Percentiles rank a stretch among this genome's conserved stretches.
phyloP scores from a whole-genome alignment of 768 basidiomycete species.

The Lactarius vividus region DNA sequence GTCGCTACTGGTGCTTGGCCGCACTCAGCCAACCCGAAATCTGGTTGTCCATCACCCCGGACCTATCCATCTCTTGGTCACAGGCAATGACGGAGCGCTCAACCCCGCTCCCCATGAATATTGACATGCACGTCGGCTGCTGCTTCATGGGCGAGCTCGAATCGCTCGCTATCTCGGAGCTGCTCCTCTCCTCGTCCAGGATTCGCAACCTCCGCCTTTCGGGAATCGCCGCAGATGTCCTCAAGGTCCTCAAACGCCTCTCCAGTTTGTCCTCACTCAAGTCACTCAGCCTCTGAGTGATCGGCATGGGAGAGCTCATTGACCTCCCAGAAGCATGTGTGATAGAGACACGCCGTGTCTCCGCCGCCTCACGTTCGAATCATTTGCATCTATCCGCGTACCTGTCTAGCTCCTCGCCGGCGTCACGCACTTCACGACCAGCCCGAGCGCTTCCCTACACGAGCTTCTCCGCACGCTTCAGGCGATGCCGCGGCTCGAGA shows the following conservation, averaged over 20 bases:
- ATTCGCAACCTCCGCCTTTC: constrained; percentile 14
- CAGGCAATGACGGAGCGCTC: constrained; percentile 21
- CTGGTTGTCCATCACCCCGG: constrained; percentile 17
- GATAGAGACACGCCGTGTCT: constrained; percentile 1
- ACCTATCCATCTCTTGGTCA: constrained; percentile 14
- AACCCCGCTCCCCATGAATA: constrained; percentile 9
- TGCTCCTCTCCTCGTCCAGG: constrained; percentile 15
- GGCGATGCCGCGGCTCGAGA: constrained; percentile 17
- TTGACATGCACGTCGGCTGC: constrained; percentile 9
- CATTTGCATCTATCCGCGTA: neutral
- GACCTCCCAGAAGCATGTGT: constrained; percentile 4
- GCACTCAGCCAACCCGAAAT: constrained; percentile 18
- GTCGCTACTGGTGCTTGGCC: constrained; percentile 18
- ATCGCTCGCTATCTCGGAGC: constrained; percentile 15
- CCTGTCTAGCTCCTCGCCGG: constrained; percentile 16
- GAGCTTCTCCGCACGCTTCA: constrained; percentile 2
- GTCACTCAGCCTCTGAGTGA: neutral
- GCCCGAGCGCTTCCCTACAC: neutral
- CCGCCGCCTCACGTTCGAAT: constrained; percentile 8
- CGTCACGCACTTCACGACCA: constrained; percentile 16
- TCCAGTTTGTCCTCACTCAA: constrained; percentile 17
- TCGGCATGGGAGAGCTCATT: constrained; percentile 1
- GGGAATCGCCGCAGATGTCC: constrained; percentile 6
- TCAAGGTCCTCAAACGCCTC: constrained; percentile 10
- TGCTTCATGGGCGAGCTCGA: neutral